Evolutionary conservation across 2,329 filamentous ascomycete genomes (phyloP).

Genomic region (Xylariaceae sp.): DNA sequence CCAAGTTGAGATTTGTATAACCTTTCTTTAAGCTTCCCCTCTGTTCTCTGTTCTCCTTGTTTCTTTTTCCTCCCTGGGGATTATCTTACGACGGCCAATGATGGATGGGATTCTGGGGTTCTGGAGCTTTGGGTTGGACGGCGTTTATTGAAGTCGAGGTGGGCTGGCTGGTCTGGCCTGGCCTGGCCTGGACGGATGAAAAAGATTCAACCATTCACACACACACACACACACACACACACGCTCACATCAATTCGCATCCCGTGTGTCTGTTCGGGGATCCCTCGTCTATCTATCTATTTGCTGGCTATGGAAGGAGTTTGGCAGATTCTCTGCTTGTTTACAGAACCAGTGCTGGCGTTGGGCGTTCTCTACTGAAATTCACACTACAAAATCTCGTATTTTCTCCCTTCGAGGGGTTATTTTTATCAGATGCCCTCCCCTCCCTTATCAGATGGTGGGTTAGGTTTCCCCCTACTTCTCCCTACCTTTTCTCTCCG

Average conservation of each 20-base stretch:
- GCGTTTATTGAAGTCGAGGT: slow-evolving; percentile 1
- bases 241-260: neutral
- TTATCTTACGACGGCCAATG: slow-evolving; percentile 5
- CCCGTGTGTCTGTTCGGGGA: neutral
- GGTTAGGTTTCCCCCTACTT: neutral
- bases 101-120: neutral
- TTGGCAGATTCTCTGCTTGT: neutral
- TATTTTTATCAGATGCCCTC: neutral
- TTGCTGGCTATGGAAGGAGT: neutral
- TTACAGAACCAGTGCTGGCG: slow-evolving; percentile 2
- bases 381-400: neutral
- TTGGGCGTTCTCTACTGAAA: neutral
- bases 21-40: neutral
- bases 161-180: neutral
- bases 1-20: neutral
- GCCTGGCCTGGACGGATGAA: too few species aligned
- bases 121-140: slow-evolving; percentile 4
- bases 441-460: neutral
- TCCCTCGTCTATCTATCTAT: neutral
- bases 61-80: neutral
- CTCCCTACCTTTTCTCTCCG: too few species aligned
- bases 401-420: neutral
- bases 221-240: neutral
- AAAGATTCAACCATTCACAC: neutral
- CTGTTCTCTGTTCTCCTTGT: neutral